Conservation (phyloP, 805 yeast genomes). For the Torulaspora microellipsoides region DNA sequence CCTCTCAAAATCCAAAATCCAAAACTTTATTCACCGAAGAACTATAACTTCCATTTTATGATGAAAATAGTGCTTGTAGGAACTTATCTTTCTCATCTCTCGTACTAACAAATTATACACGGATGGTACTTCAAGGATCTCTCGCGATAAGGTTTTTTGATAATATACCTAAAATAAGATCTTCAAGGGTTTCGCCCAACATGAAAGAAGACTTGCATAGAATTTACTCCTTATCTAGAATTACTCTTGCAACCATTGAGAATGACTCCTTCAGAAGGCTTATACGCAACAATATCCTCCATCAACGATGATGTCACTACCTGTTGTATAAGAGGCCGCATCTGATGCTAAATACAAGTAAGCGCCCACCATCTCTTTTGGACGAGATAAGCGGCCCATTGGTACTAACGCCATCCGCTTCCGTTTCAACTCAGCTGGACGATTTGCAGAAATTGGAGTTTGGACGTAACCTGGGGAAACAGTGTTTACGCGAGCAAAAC, state of each 20-base stretch:
- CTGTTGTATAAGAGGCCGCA: conserved; percentile 75
- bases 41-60: no score
- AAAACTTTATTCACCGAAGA: no score
- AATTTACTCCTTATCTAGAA: not conserved
- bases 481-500: conserved; percentile 77
- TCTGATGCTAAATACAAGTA: conserved; percentile 74
- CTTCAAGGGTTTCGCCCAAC: no score
- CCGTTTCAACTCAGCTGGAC: conserved; percentile 41
- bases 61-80: no score
- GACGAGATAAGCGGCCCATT: conserved; percentile 67
- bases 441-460: conserved; percentile 55
- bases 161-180: no score
- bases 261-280: not conserved
- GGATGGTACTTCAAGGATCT: no score
- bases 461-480: conserved; percentile 79
- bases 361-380: conserved; percentile 73
- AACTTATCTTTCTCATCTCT: no score
- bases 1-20: no score
- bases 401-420: conserved; percentile 55
- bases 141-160: no score
- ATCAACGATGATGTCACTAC: conserved; percentile 69
- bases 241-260: conserved; percentile 3
- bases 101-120: no score
- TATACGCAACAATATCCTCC: conserved; percentile 47
- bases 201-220: no score